Base-by-base conservation (phyloP, 1,139 yeast species). In the Sporopachydermia cereana region DNA sequence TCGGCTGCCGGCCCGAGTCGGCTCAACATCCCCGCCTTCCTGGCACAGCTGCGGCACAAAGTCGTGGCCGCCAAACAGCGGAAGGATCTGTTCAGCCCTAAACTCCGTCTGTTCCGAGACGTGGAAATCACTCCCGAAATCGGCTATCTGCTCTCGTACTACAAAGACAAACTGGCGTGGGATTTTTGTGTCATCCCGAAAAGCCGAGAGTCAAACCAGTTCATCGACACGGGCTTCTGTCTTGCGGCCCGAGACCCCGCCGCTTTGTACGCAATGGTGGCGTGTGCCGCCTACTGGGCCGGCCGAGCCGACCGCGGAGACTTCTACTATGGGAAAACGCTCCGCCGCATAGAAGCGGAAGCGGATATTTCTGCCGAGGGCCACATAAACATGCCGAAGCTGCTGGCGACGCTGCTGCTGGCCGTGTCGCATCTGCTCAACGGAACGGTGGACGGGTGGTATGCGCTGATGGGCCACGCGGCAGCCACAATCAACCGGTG, bases 81-180 rank as follows among this genome's bases (percentile, higher is more conserved):
- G 5, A 16, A n/a, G 17, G 39, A 34, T 21, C 39, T 34, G 12
- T 34, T 20, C 9, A 12, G 9, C 39, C 18, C 39, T 7, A 12
- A 34, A 7, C 17, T 34, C 9, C 18, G 17, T 7, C 39, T 34
- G 12, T 34, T 34, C 22, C 39, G 17, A 34, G 39, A 34, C 39
- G 39, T 34, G 9, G 39, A 34, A 34, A 20, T 34, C 18, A 34
- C 39, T 21, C 9, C 18, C 39, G 39, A 34, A 20, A 21, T 34
- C 7, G 22, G 39, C 5, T 34, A 34, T n/a, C 22, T 34, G 39
- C 39, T 34, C 5, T 5, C 39, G 9, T 34, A 7, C 22, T 34
- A 34, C 17, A 34, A 34, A 34, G 39, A 34, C 17, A 34, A 34
- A 34, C 39, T 34, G 9, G 39, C 22, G 5, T 34, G 39, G 39